phyloP scores from a whole-genome alignment of 306 rosid genomes.

The Lathyrus tuberosus region DNA sequence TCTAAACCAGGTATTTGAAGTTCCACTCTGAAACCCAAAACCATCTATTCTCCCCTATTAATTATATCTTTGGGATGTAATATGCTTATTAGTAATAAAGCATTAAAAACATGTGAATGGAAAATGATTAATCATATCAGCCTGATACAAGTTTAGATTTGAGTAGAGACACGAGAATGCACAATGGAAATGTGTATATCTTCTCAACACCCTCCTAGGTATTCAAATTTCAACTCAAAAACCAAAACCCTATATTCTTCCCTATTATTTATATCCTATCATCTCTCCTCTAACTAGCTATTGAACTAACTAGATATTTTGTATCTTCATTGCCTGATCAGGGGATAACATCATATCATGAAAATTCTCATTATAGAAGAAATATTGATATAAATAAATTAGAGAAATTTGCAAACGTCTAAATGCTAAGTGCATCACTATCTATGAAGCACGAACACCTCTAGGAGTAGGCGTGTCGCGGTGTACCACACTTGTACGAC shows the following conservation, averaged over 20 bases:
- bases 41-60: not conserved
- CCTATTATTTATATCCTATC: not conserved
- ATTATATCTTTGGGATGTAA: not conserved
- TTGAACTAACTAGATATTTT: not conserved
- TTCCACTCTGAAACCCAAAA: not conserved
- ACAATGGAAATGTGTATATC: slow-evolving; percentile 3
- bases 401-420: too few species aligned
- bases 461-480: too few species aligned
- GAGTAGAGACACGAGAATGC: not conserved
- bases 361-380: slow-evolving; percentile 23
- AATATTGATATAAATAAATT: not conserved
- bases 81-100: too few species aligned
- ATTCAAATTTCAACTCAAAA: not conserved
- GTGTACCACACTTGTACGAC: too few species aligned
- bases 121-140: not conserved
- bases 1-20: not conserved
- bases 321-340: not conserved
- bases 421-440: not conserved
- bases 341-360: not conserved
- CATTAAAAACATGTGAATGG: not conserved
- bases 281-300: not conserved
- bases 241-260: not conserved
- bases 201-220: not conserved
- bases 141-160: not conserved
- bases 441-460: too few species aligned